A percentile compares a stretch with the other conserved stretches of the same genome.
phyloP scores from a whole-genome alignment of 495 filamentous ascomycete species.

The Neurospora tetraspora region DNA sequence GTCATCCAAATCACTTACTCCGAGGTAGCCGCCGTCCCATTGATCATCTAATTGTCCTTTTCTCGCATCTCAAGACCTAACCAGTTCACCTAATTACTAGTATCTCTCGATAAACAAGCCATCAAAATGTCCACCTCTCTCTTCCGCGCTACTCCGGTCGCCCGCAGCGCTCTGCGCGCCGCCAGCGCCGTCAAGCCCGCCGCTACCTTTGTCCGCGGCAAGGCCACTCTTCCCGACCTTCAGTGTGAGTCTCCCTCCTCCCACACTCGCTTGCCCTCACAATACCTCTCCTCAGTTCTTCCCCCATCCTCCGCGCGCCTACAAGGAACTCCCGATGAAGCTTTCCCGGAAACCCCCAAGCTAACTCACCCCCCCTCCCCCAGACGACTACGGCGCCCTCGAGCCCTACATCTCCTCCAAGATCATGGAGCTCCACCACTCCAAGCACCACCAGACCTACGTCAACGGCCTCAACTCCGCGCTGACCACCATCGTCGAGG shows the following conservation, averaged over 20 bases:
- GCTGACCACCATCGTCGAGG: constrained; percentile 49
- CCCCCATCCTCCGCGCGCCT: background rate
- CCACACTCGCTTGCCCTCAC: background rate
- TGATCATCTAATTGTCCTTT: background rate
- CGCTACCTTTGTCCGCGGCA: constrained; percentile 67
- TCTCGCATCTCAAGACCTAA: background rate
- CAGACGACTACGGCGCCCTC: constrained; percentile 83
- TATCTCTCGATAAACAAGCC: background rate
- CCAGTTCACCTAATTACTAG: constrained; percentile 7
- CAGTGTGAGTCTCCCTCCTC: constrained; percentile 51
- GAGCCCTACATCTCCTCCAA: constrained; percentile 90
- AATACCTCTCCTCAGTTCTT: background rate
- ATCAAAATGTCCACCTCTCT: constrained; percentile 42
- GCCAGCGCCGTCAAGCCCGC: constrained; percentile 30
- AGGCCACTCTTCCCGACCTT: constrained; percentile 92
- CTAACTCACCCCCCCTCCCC: background rate
- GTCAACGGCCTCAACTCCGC: constrained; percentile 62
- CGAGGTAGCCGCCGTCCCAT: background rate
- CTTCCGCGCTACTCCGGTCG: constrained; percentile 38
- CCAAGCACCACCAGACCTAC: constrained; percentile 71
- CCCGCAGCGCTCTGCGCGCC: constrained; percentile 34
- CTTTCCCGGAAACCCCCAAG: constrained; percentile 1
- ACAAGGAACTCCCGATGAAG: background rate
- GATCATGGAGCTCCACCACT: constrained; percentile 95
- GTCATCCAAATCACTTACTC: background rate